Conservation (phyloP, 2,329 filamentous ascomycete genomes). For the Trichoderma asperellum region DNA sequence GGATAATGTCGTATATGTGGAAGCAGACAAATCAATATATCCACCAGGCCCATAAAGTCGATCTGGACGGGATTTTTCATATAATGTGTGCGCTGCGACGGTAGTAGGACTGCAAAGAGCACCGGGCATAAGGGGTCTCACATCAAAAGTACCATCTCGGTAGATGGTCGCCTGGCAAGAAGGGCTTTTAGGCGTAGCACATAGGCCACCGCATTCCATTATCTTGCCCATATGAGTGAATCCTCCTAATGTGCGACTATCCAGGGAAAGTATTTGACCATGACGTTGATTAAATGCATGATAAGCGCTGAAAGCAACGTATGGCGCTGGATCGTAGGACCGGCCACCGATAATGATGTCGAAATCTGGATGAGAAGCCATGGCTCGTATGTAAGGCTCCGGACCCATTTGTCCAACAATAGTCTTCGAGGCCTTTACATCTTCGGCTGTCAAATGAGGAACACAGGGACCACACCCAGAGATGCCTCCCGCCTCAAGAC, state of each 20-base stretch:
- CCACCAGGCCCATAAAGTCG: background rate
- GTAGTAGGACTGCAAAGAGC: background rate
- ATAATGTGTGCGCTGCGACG: background rate
- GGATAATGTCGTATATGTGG: background rate
- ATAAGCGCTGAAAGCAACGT: constrained; percentile 37
- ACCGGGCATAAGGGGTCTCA: background rate
- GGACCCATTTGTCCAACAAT: constrained; percentile 53
- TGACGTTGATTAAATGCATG: constrained; percentile 31
- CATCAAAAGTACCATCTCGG: constrained; percentile 49
- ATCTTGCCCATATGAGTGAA: constrained; percentile 59
- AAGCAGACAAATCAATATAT: background rate
- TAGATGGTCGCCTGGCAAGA: constrained; percentile 49
- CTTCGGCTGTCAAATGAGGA: constrained; percentile 43
- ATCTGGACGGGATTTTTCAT: background rate
- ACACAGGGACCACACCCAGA: background rate
- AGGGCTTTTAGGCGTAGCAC: constrained; percentile 51
- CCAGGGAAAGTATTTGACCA: background rate
- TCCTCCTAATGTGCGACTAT: constrained; percentile 36
- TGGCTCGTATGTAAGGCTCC: constrained; percentile 50
- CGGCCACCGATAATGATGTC: constrained; percentile 54
- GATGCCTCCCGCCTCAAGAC: background rate
- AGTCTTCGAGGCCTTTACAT: constrained; percentile 43
- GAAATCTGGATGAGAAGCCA: constrained; percentile 47
- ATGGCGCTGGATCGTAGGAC: constrained; percentile 48
- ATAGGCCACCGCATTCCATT: constrained; percentile 56